A percentile compares a stretch with the other conserved stretches of the same genome.
phyloP scores from a whole-genome alignment of 2,329 filamentous ascomycete genomes.

The Fusarium albosuccineum region DNA sequence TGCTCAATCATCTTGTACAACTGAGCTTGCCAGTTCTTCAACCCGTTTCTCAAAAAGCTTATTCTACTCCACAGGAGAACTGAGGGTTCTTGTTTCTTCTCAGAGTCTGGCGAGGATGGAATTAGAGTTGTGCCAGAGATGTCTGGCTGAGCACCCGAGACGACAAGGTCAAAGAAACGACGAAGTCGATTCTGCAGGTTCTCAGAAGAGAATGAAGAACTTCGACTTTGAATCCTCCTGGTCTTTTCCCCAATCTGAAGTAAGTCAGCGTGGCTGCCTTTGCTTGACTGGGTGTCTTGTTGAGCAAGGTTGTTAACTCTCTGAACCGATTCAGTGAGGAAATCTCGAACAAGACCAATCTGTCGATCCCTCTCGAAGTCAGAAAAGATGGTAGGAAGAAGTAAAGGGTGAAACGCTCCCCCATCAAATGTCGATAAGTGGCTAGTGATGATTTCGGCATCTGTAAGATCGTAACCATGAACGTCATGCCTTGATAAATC shows the following conservation, averaged over 20 bases:
- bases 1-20: conserved; percentile 40
- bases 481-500: conserved; percentile 11
- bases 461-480: conserved; percentile 1
- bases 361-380: conserved; percentile 36
- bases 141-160: neutral
- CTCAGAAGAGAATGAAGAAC: no score
- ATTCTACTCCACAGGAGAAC: conserved; percentile 36
- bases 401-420: conserved; percentile 22
- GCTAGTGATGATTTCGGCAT: conserved; percentile 1
- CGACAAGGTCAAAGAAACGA: neutral
- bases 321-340: neutral
- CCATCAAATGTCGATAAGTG: conserved; percentile 23
- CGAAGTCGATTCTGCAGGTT: neutral
- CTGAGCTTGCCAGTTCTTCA: conserved; percentile 38
- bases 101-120: no score
- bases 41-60: conserved; percentile 29
- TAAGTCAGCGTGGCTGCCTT: neutral
- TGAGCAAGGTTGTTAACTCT: neutral
- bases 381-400: conserved; percentile 30
- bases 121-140: neutral
- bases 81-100: neutral
- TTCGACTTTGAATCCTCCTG: no score
- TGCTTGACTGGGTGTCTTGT: neutral
- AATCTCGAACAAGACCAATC: conserved; percentile 12
- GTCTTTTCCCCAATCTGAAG: neutral